These are phyloP conservation scores for Ogataea naganishii DNA, from an alignment of 805 yeast species.

Conservation along the genomic window DNA sequence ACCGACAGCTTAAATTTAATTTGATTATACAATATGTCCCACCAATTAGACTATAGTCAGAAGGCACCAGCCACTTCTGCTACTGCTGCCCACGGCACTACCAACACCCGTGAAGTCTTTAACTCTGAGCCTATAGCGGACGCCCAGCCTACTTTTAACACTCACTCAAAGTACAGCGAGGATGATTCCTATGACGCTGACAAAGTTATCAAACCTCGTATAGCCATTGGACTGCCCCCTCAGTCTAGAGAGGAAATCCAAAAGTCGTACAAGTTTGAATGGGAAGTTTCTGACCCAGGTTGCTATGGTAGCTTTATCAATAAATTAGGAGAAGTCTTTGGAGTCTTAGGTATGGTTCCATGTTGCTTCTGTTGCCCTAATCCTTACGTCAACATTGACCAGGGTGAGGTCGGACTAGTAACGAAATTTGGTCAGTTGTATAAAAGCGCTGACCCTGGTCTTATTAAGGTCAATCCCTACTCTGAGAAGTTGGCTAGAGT, in stretches of 20 bases:
- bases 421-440: conserved; percentile 60
- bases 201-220: conserved; percentile 1
- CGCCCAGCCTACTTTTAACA: no score
- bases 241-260: conserved; percentile 14
- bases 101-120: no score
- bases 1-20: no score
- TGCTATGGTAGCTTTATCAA: conserved; percentile 29
- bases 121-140: no score
- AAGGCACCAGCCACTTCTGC: no score
- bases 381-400: conserved; percentile 51
- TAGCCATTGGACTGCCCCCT: conserved; percentile 14
- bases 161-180: conserved; percentile 1
- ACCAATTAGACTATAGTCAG: no score
- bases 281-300: conserved; percentile 25
- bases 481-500: conserved; percentile 45
- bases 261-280: conserved; percentile 21
- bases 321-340: conserved; percentile 36
- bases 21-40: no score
- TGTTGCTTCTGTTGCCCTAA: conserved; percentile 45
- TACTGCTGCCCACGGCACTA: no score
- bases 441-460: conserved; percentile 62
- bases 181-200: conserved; percentile 1
- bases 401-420: conserved; percentile 63
- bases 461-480: conserved; percentile 55
- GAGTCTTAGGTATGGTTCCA: conserved; percentile 47